These are phyloP conservation scores for Stenogyne calaminthoides DNA, from an alignment of 305 asterid species.

Conservation along the genomic window DNA sequence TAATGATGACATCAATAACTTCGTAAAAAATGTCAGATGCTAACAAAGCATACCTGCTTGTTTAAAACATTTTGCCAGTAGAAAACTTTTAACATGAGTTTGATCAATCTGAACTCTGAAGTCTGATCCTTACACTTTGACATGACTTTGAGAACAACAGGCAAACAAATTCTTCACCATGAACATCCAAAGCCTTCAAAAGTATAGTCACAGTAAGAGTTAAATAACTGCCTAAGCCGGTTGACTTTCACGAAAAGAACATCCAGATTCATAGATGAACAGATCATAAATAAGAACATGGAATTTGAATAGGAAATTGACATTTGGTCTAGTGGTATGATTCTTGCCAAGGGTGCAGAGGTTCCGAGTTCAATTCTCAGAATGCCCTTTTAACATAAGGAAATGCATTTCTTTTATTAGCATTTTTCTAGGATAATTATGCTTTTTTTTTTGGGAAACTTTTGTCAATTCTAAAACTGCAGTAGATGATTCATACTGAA, in stretches of 20 bases:
- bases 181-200: background rate
- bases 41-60: background rate
- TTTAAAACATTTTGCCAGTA: background rate
- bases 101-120: background rate
- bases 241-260: background rate
- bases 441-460: background rate
- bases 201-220: background rate
- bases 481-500: background rate
- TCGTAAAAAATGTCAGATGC: background rate
- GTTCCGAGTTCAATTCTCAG: conserved; percentile 97
- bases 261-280: background rate
- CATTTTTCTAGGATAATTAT: background rate
- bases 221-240: background rate
- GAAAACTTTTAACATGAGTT: background rate
- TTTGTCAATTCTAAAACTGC: background rate
- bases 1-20: background rate
- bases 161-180: background rate
- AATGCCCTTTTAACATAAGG: conserved; percentile 42
- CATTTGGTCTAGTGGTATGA: conserved; percentile 69
- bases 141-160: background rate
- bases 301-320: background rate
- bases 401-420: background rate
- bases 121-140: background rate
- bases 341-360: conserved; percentile 98
- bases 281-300: background rate